Evolutionary conservation across 345 rosid genomes (phyloP).

Genomic region (Syzygium oleosum): DNA sequence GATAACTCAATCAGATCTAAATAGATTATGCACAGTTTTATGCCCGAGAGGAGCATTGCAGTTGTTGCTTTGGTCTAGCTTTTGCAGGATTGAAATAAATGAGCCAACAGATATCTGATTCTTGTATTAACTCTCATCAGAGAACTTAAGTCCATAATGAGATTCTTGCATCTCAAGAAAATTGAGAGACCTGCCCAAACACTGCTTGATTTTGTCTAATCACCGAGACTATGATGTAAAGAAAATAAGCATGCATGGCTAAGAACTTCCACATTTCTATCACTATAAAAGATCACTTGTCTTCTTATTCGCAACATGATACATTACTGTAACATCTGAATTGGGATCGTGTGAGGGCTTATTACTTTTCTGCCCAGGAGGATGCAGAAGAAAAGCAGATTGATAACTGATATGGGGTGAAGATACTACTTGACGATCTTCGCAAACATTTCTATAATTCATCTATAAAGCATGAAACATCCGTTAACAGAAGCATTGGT

Average conservation of each 20-base stretch:
- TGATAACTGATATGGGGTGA: neutral
- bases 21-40: neutral
- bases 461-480: neutral
- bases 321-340: neutral
- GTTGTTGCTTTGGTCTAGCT: neutral
- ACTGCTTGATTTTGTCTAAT: neutral
- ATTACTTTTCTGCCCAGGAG: neutral
- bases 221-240: neutral
- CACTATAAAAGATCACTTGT: neutral
- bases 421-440: neutral
- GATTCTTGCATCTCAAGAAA: neutral
- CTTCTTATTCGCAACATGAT: neutral
- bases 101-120: neutral
- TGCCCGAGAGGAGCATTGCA: neutral
- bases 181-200: neutral
- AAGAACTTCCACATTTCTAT: neutral
- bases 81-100: neutral
- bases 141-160: neutral
- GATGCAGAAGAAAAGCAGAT: neutral
- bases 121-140: neutral
- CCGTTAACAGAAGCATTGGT: neutral
- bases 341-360: neutral
- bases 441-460: neutral
- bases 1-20: neutral
- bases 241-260: neutral